Evolutionary conservation across 345 rosid species (phyloP).

Genomic region (Geranium brycei): DNA sequence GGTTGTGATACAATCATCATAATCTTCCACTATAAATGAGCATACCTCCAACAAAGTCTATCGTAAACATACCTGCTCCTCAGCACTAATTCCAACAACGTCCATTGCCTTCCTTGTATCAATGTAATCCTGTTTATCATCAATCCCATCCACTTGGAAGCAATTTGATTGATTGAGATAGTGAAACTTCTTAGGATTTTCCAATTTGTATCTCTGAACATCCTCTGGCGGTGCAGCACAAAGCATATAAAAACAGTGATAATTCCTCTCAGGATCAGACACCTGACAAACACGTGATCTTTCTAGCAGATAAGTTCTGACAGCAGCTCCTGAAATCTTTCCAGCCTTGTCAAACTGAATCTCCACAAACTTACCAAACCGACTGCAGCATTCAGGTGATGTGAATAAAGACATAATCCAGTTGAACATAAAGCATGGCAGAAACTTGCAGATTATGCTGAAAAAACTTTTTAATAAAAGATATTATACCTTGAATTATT

Average conservation of each 20-base stretch:
- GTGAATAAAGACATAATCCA: slow-evolving; percentile 13
- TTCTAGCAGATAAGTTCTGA: slow-evolving; percentile 92
- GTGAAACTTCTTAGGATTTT: slow-evolving; percentile 72
- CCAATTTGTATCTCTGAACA: slow-evolving; percentile 62
- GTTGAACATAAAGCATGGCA: background rate
- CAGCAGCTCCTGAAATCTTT: slow-evolving; percentile 96
- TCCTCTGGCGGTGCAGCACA: slow-evolving; percentile 96
- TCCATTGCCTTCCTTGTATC: slow-evolving; percentile 95
- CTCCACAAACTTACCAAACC: slow-evolving; percentile 99
- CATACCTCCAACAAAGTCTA: background rate
- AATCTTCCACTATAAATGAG: slow-evolving; percentile 8
- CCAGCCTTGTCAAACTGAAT: slow-evolving; percentile 81
- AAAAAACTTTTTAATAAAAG: background rate
- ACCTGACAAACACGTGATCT: slow-evolving; percentile 99
- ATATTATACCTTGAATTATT: slow-evolving; percentile 78
- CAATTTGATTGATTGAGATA: slow-evolving; percentile 97
- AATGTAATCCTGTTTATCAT: slow-evolving; percentile 71
- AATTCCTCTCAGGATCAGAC: slow-evolving; percentile 96
- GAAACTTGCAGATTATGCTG: background rate
- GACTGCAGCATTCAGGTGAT: slow-evolving; percentile 38
- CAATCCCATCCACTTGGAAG: slow-evolving; percentile 59
- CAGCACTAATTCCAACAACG: slow-evolving; percentile 71
- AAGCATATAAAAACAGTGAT: slow-evolving; percentile 99
- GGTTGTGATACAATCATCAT: slow-evolving; percentile 5
- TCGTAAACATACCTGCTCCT: slow-evolving; percentile 61